Percentiles rank a stretch among this genome's conserved stretches.
Conservation (phyloP, 1,284 basidiomycete species). For the Moesziomyces sp. region DNA sequence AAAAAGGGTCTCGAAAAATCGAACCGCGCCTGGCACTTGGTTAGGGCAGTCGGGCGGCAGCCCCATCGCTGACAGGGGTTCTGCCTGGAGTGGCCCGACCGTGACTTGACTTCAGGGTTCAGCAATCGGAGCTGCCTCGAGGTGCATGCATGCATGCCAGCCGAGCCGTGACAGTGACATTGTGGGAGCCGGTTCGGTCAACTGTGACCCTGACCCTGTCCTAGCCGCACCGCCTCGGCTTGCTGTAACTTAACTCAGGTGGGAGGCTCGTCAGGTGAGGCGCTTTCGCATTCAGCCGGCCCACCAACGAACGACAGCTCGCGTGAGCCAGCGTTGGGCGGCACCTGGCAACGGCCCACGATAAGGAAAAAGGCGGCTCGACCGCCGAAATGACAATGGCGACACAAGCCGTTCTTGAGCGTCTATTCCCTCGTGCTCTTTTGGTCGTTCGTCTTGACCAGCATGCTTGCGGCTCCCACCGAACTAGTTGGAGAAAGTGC, state of each 20-base stretch:
- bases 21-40: background rate
- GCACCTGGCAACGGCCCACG: too few species aligned
- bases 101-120: constrained; percentile 17
- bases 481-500: background rate
- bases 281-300: too few species aligned
- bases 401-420: too few species aligned
- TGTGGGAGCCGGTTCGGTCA: background rate
- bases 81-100: background rate
- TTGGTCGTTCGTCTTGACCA: background rate
- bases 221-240: background rate
- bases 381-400: too few species aligned
- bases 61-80: background rate
- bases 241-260: background rate
- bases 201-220: too few species aligned
- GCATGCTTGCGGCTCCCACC: background rate
- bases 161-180: background rate
- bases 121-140: background rate
- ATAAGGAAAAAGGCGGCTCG: too few species aligned
- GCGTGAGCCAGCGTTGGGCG: too few species aligned
- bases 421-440: too few species aligned
- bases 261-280: background rate
- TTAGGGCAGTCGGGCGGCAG: too few species aligned
- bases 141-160: background rate
- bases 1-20: background rate
- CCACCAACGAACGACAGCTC: too few species aligned